A percentile compares a stretch with the other conserved stretches of the same genome.
These are phyloP conservation scores for Protomyces inouyei DNA, from an alignment of 1,139 yeast genomes.

Conservation along the genomic window DNA sequence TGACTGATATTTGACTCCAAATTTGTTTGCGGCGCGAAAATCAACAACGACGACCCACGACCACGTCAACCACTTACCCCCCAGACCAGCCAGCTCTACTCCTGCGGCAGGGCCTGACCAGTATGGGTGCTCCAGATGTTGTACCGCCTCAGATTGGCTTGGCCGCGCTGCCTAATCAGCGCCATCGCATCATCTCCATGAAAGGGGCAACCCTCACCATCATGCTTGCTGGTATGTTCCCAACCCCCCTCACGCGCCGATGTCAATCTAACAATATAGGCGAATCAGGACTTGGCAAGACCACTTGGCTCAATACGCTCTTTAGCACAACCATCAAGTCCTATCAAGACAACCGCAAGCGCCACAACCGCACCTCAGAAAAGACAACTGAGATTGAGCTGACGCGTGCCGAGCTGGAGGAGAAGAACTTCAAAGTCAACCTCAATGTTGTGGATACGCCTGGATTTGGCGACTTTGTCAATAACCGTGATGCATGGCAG, in stretches of 20 bases:
- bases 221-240: conserved; percentile 78
- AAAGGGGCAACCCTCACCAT: conserved; percentile 85
- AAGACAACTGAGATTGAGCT: conserved; percentile 90
- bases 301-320: conserved; percentile 88
- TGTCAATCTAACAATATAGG: conserved; percentile 45
- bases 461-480: conserved; percentile 94
- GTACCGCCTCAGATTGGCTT: conserved; percentile 55
- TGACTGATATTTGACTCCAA: background rate
- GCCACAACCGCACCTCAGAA: conserved; percentile 69
- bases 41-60: background rate
- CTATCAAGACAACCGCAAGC: conserved; percentile 58
- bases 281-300: conserved; percentile 44
- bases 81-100: background rate
- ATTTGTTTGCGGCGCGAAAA: background rate
- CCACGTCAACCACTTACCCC: background rate
- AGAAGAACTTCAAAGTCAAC: conserved; percentile 66
- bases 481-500: conserved; percentile 89
- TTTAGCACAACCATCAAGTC: conserved; percentile 57
- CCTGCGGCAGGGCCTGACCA: background rate
- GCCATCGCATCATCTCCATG: conserved; percentile 82
- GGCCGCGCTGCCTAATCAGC: conserved; percentile 86
- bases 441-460: conserved; percentile 93
- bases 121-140: conserved; percentile 16
- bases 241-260: conserved; percentile 57
- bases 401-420: conserved; percentile 86